These are phyloP conservation scores for Viola odorata DNA, from an alignment of 345 rosid genomes.

Conservation along the genomic window DNA sequence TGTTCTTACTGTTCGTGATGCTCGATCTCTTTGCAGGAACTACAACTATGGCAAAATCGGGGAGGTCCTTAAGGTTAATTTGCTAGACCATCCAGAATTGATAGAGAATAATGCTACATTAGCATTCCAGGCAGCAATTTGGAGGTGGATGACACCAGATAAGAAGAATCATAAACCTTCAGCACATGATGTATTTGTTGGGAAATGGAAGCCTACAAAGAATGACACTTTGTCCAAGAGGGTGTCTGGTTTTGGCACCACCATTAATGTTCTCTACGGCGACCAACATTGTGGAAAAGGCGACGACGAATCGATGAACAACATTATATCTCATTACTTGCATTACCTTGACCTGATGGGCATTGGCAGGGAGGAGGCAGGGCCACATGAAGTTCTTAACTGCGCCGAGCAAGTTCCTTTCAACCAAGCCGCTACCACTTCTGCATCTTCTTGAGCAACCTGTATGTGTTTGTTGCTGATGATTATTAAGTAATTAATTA, in stretches of 20 bases:
- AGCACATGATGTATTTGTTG: constrained; percentile 69
- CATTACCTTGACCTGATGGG: constrained; percentile 82
- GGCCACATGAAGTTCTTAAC: constrained; percentile 64
- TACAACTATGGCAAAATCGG: constrained; percentile 80
- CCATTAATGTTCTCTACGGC: constrained; percentile 72
- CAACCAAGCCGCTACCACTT: constrained; percentile 25
- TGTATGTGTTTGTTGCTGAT: no score
- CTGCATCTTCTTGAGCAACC: constrained; percentile 23
- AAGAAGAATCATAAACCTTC: constrained; percentile 63
- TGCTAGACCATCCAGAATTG: constrained; percentile 64
- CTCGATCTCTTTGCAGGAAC: constrained; percentile 40
- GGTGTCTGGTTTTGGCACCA: constrained; percentile 68
- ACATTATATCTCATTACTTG: constrained; percentile 57
- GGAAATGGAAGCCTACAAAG: constrained; percentile 81
- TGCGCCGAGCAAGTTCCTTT: constrained; percentile 73
- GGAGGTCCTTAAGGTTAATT: constrained; percentile 60
- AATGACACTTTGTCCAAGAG: constrained; percentile 70
- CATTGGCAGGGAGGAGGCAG: constrained; percentile 84
- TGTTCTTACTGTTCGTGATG: neutral
- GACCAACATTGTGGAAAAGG: constrained; percentile 58
- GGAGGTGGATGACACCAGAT: constrained; percentile 88
- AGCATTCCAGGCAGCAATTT: constrained; percentile 72
- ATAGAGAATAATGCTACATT: constrained; percentile 69
- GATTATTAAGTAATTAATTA: no score
- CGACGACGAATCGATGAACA: constrained; percentile 69